phyloP scores from a whole-genome alignment of 23 red algal genomes.

The Gracilaria gracilis region DNA sequence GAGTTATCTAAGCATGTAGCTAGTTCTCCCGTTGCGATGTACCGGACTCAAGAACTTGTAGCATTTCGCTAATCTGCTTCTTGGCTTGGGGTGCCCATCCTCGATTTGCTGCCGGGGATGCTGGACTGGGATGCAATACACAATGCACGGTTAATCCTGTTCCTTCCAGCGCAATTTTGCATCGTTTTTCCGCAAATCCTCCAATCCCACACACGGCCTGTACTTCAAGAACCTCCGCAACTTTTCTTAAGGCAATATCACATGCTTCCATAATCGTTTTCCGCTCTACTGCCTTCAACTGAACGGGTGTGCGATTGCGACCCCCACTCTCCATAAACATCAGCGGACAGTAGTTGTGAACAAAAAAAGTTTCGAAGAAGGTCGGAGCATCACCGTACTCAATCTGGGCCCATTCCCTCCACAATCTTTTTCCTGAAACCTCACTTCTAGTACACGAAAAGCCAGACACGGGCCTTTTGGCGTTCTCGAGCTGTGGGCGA shows the following conservation, averaged over 20 bases:
- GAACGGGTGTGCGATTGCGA: slow-evolving; percentile 67
- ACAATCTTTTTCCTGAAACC: slow-evolving; percentile 73
- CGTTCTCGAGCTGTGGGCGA: slow-evolving; percentile 54
- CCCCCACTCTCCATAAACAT: slow-evolving; percentile 78
- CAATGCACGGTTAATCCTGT: neutral
- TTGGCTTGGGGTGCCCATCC: slow-evolving; percentile 61
- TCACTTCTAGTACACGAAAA: slow-evolving; percentile 52
- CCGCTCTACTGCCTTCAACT: slow-evolving; percentile 46
- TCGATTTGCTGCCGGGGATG: slow-evolving; percentile 66
- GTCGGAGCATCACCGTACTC: slow-evolving; percentile 39
- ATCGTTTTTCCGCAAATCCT: slow-evolving; percentile 58
- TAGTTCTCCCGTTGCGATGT: neutral
- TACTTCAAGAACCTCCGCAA: slow-evolving; percentile 42
- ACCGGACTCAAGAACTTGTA: neutral
- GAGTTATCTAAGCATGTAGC: no score
- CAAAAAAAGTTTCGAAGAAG: slow-evolving; percentile 75
- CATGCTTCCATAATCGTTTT: slow-evolving; percentile 25
- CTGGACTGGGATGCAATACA: slow-evolving; percentile 70
- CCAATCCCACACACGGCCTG: slow-evolving; percentile 64
- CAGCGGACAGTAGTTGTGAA: slow-evolving; percentile 88
- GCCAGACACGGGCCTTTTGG: slow-evolving; percentile 67
- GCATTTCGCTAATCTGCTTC: slow-evolving; percentile 38
- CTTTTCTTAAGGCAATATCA: slow-evolving; percentile 54
- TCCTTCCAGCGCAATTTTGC: slow-evolving; percentile 13
- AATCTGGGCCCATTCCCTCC: slow-evolving; percentile 71